Conservation (phyloP, 2,329 filamentous ascomycete species). For the Paracorniculantispora psalliotae region DNA sequence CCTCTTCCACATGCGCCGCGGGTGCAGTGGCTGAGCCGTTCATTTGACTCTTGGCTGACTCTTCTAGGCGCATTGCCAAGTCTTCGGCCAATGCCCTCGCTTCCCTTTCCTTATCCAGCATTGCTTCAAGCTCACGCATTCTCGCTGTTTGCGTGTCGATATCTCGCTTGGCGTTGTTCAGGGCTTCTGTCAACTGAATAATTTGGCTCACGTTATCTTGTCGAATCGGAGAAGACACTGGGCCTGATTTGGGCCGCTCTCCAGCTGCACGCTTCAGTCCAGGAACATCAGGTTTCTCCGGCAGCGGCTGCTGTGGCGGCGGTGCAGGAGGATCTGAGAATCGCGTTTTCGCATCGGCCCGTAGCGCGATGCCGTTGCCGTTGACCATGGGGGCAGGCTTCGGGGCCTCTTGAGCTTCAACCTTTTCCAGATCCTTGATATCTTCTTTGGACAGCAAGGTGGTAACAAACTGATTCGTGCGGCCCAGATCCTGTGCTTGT, state of each 20-base stretch:
- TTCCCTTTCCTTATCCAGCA: constrained; percentile 72
- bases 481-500: constrained; percentile 78
- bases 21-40: constrained; percentile 21
- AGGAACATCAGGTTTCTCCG: constrained; percentile 81
- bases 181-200: constrained; percentile 74
- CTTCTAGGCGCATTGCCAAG: constrained; percentile 64
- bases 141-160: constrained; percentile 76
- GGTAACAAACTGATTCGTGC: constrained; percentile 77
- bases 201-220: constrained; percentile 67
- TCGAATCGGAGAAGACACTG: constrained; percentile 54
- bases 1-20: constrained; percentile 19
- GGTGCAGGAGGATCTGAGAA: constrained; percentile 93
- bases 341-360: constrained; percentile 71
- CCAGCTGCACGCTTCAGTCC: constrained; percentile 72
- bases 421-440: constrained; percentile 53
- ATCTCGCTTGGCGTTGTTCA: constrained; percentile 79
- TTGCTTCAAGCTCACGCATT: constrained; percentile 70
- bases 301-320: constrained; percentile 85
- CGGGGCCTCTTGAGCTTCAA: constrained; percentile 41
- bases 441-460: constrained; percentile 69
- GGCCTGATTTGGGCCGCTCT: constrained; percentile 61
- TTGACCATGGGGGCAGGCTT: constrained; percentile 46
- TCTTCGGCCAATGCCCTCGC: constrained; percentile 84
- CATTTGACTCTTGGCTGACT: constrained; percentile 37
- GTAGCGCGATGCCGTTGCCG: constrained; percentile 49